Evolutionary conservation across 495 filamentous ascomycete species (phyloP).

Genomic region (Trichoderma erinaceum): DNA sequence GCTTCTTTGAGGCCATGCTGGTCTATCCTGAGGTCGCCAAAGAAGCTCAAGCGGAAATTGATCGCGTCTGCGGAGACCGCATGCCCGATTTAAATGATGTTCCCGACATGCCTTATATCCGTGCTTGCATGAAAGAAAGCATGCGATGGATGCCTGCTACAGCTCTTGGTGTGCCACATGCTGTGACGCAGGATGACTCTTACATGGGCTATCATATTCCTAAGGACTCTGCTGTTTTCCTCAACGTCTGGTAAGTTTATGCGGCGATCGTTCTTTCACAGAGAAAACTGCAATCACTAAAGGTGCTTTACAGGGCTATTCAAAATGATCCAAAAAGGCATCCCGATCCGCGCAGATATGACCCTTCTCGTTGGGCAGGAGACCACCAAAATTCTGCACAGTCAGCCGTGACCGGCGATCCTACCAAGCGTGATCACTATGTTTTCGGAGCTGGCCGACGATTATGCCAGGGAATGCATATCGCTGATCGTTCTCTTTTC

Average conservation of each 20-base stretch:
- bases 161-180: slow-evolving; percentile 52
- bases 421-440: slow-evolving; percentile 37
- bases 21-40: slow-evolving; percentile 42
- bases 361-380: slow-evolving; percentile 28
- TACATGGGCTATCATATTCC: slow-evolving; percentile 49
- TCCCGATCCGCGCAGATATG: slow-evolving; percentile 33
- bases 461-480: slow-evolving; percentile 51
- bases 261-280: background rate
- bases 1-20: slow-evolving; percentile 46
- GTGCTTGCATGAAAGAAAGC: slow-evolving; percentile 56
- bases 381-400: slow-evolving; percentile 27
- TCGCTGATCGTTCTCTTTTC: slow-evolving; percentile 54
- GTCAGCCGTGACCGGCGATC: slow-evolving; percentile 30
- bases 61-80: slow-evolving; percentile 48
- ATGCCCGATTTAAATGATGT: slow-evolving; percentile 45
- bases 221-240: slow-evolving; percentile 39
- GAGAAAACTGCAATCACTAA: background rate
- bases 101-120: slow-evolving; percentile 42
- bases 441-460: slow-evolving; percentile 55
- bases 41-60: slow-evolving; percentile 53
- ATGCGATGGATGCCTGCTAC: slow-evolving; percentile 56
- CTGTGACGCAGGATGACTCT: slow-evolving; percentile 44
- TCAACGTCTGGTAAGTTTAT: slow-evolving; percentile 38
- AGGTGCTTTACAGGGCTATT: slow-evolving; percentile 22
- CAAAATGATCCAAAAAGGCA: slow-evolving; percentile 32